Evolutionary conservation across 495 filamentous ascomycete genomes (phyloP).

Genomic region (Penicillium atrosanguineum): DNA sequence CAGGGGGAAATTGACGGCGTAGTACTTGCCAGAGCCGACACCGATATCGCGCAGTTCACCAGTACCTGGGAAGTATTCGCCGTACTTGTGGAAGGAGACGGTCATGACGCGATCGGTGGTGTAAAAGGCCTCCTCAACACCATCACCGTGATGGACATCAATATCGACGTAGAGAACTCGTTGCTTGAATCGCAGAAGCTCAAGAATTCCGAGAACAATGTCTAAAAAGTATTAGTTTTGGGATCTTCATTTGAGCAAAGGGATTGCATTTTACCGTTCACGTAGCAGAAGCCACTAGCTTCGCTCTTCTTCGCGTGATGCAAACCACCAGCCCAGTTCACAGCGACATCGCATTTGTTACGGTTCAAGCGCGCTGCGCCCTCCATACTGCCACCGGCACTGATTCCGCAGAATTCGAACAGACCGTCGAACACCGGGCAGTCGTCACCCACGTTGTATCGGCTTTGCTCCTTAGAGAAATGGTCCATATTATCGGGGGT

Average conservation of each 20-base stretch:
- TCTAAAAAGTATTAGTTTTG: conserved; percentile 49
- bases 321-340: conserved; percentile 96
- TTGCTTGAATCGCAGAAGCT: conserved; percentile 90
- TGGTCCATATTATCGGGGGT: conserved; percentile 98
- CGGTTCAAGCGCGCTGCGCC: conserved; percentile 89
- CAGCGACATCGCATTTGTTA: conserved; percentile 92
- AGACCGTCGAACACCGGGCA: conserved; percentile 97
- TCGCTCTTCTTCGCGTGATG: conserved; percentile 98
- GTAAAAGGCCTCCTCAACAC: conserved; percentile 97
- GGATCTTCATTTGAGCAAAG: background rate
- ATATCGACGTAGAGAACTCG: conserved; percentile 97
- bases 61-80: conserved; percentile 97
- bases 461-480: conserved; percentile 87
- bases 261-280: conserved; percentile 69
- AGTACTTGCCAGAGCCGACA: conserved; percentile 88
- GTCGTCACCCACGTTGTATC: conserved; percentile 97
- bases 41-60: conserved; percentile 95
- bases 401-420: conserved; percentile 97
- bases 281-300: conserved; percentile 96
- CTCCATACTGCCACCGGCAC: conserved; percentile 96
- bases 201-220: conserved; percentile 93
- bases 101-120: conserved; percentile 99
- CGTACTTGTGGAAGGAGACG: conserved; percentile 97
- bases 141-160: conserved; percentile 97
- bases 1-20: conserved; percentile 94